phyloP scores from a whole-genome alignment of 805 yeast species.

The Pichia cephalocereana region DNA sequence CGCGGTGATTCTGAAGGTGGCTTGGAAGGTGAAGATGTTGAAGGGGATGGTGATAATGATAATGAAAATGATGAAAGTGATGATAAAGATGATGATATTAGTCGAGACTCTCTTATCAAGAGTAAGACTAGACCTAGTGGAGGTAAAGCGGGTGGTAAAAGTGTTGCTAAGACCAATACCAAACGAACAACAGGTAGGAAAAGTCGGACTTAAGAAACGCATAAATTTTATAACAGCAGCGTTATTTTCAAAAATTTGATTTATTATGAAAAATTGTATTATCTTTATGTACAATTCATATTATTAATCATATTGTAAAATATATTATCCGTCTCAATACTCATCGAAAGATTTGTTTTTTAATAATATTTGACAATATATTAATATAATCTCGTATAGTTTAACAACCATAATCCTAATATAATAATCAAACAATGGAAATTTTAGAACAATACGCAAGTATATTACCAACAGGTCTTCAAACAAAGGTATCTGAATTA shows the following conservation, averaged over 20 bases:
- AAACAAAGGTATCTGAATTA: neutral
- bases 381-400: too few relatives aligned
- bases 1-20: constrained; percentile 42
- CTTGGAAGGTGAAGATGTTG: constrained; percentile 49
- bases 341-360: too few relatives aligned
- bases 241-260: too few relatives aligned
- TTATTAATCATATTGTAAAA: too few relatives aligned
- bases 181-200: too few relatives aligned
- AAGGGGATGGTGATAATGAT: constrained; percentile 28
- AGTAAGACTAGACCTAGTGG: neutral
- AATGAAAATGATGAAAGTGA: constrained; percentile 31
- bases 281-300: too few relatives aligned
- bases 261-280: too few relatives aligned
- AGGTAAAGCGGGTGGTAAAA: constrained; percentile 16
- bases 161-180: constrained; percentile 13
- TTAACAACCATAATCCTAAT: too few relatives aligned
- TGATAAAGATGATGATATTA: constrained; percentile 33
- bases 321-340: too few relatives aligned
- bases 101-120: constrained; percentile 58
- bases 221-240: too few relatives aligned
- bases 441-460: neutral
- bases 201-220: too few relatives aligned
- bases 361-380: too few relatives aligned
- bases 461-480: neutral
- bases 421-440: neutral